A percentile compares a stretch with the other conserved stretches of the same genome.
These are phyloP conservation scores for Geranium rotundifolium DNA, from an alignment of 345 rosid genomes.

Conservation along the genomic window DNA sequence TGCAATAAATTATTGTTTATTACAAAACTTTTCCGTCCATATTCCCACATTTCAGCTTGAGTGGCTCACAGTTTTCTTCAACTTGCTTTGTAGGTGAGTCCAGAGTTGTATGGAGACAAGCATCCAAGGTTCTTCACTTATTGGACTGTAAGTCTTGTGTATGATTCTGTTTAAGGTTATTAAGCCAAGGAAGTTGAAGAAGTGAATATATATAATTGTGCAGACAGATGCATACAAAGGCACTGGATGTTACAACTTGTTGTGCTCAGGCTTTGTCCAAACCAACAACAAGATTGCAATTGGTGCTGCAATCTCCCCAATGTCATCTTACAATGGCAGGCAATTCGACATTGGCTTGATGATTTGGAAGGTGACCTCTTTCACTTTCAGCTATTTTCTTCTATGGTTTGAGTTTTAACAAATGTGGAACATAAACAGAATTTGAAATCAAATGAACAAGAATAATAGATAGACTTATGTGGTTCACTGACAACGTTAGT, in stretches of 20 bases:
- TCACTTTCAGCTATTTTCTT: no score
- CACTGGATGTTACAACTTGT: conserved; percentile 93
- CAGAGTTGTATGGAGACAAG: conserved; percentile 85
- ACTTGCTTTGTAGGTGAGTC: conserved; percentile 59
- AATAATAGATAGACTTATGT: no score
- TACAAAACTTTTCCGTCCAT: no score
- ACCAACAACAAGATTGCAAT: conserved; percentile 83
- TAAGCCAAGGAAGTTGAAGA: background rate
- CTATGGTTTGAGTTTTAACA: no score
- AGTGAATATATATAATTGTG: background rate
- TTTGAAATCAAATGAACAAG: no score
- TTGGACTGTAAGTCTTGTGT: conserved; percentile 66
- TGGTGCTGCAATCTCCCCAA: conserved; percentile 98
- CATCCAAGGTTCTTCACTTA: conserved; percentile 95
- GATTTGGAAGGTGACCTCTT: conserved; percentile 80
- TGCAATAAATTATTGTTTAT: no score
- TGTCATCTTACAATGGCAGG: conserved; percentile 67
- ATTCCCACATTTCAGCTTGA: no score
- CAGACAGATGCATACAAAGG: conserved; percentile 97
- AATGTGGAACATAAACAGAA: no score
- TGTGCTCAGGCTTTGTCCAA: conserved; percentile 96
- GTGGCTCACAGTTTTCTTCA: background rate
- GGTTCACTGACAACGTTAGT: no score
- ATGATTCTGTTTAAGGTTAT: background rate
- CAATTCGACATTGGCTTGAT: conserved; percentile 80